Evolutionary conservation across 2,329 filamentous ascomycete genomes (phyloP).

Genomic region (Dothideomycetidae sp.): DNA sequence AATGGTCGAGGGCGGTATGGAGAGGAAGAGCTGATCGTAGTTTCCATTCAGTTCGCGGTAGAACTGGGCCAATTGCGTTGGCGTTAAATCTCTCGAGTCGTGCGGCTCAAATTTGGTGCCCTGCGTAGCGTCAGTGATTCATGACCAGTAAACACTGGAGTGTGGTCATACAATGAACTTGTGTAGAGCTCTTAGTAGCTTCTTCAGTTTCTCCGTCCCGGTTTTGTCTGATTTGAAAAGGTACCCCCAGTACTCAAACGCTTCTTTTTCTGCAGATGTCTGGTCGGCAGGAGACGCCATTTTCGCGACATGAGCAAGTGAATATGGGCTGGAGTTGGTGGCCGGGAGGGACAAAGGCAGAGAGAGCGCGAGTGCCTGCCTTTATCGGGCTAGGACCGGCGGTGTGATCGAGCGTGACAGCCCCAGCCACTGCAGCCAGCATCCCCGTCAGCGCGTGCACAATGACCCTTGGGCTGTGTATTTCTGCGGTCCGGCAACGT

Average conservation of each 20-base stretch:
- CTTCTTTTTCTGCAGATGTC: slow-evolving; percentile 25
- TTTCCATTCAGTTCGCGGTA: slow-evolving; percentile 34
- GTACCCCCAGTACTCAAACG: slow-evolving; percentile 37
- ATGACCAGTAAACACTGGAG: slow-evolving; percentile 1
- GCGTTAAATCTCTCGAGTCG: slow-evolving; percentile 33
- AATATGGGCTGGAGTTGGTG: too few relatives aligned
- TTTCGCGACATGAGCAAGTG: not conserved
- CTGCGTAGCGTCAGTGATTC: slow-evolving; percentile 4
- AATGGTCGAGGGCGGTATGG: slow-evolving; percentile 57
- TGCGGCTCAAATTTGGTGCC: slow-evolving; percentile 26
- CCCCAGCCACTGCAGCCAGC: too few relatives aligned
- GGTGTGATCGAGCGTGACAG: too few relatives aligned
- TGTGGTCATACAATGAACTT: slow-evolving; percentile 28
- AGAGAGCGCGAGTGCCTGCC: too few relatives aligned
- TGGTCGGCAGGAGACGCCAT: slow-evolving; percentile 13
- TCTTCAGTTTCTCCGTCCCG: slow-evolving; percentile 33
- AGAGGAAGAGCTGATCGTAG: slow-evolving; percentile 54
- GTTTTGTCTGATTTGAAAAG: slow-evolving; percentile 38
- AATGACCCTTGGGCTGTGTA: too few relatives aligned
- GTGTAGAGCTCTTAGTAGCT: slow-evolving; percentile 33
- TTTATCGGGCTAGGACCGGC: too few relatives aligned
- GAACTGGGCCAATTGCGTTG: slow-evolving; percentile 35
- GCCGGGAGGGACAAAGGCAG: not conserved
- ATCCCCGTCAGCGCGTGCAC: too few relatives aligned
- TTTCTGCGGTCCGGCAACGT: too few relatives aligned